Percentiles rank a stretch among this genome's conserved stretches.
Evolutionary conservation across 306 rosid species (phyloP).

Genomic region (Parietaria judaica): DNA sequence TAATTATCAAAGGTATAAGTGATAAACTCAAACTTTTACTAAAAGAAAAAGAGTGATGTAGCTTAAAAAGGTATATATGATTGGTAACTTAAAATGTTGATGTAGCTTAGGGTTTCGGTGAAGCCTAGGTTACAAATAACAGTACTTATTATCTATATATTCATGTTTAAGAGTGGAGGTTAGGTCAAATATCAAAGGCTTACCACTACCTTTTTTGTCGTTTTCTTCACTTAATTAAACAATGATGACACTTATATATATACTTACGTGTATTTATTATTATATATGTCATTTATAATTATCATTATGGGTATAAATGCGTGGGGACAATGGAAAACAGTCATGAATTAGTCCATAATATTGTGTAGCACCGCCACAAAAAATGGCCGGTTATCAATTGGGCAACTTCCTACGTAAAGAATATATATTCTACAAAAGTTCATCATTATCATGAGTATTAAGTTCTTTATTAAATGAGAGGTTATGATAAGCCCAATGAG

Average conservation of each 20-base stretch:
- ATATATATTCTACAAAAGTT: background rate
- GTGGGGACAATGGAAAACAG: constrained; percentile 1
- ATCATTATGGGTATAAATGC: background rate
- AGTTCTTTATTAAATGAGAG: background rate
- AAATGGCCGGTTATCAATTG: background rate
- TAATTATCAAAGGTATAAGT: no score
- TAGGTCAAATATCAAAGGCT: constrained; percentile 8
- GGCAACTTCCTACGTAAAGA: background rate
- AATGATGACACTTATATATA: background rate
- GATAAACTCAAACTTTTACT: no score
- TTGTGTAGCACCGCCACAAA: constrained; percentile 10
- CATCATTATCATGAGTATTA: background rate
- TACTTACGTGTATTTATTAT: no score
- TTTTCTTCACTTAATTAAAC: constrained; percentile 10
- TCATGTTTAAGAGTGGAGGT: background rate
- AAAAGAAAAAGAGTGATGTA: no score
- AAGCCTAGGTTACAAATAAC: background rate
- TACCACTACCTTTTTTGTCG: background rate
- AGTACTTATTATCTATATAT: background rate
- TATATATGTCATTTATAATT: background rate
- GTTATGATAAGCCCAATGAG: background rate
- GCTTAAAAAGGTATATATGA: no score
- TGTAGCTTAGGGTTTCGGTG: background rate
- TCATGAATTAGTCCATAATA: constrained; percentile 2
- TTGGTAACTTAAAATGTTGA: no score